Evolutionary conservation across 2,329 filamentous ascomycete genomes (phyloP).

Genomic region (Fusarium stilboides): DNA sequence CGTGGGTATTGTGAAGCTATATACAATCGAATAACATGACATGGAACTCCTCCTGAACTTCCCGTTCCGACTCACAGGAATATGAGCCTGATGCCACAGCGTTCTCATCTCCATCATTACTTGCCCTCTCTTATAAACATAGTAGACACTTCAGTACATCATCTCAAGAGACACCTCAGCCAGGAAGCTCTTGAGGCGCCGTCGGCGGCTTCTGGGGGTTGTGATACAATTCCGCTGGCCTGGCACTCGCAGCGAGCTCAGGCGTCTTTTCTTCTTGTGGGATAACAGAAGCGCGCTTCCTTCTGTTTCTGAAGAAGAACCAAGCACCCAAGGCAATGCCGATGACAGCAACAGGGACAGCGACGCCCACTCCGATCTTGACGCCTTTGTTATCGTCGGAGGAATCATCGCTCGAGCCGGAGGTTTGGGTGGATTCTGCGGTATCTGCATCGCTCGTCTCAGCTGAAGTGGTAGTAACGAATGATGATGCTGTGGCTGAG

Average conservation of each 20-base stretch:
- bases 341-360: slow-evolving; percentile 16
- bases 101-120: too few species aligned
- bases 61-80: too few species aligned
- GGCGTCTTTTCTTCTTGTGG: background rate
- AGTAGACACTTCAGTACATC: background rate
- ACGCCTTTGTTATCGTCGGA: background rate
- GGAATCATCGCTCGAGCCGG: background rate
- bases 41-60: too few species aligned
- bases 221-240: background rate
- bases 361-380: slow-evolving; percentile 32
- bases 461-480: background rate
- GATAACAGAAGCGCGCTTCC: background rate
- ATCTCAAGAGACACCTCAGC: background rate
- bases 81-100: too few species aligned
- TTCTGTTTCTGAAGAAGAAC: slow-evolving; percentile 13
- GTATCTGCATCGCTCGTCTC: background rate
- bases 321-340: background rate
- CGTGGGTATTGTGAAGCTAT: too few species aligned
- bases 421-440: background rate
- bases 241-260: background rate
- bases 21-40: too few species aligned
- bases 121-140: too few species aligned
- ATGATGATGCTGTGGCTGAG: background rate
- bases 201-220: background rate
- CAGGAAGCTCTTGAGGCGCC: background rate